These are phyloP conservation scores for Amphirosellinia nigrospora DNA, from an alignment of 495 filamentous ascomycete species.

Conservation along the genomic window DNA sequence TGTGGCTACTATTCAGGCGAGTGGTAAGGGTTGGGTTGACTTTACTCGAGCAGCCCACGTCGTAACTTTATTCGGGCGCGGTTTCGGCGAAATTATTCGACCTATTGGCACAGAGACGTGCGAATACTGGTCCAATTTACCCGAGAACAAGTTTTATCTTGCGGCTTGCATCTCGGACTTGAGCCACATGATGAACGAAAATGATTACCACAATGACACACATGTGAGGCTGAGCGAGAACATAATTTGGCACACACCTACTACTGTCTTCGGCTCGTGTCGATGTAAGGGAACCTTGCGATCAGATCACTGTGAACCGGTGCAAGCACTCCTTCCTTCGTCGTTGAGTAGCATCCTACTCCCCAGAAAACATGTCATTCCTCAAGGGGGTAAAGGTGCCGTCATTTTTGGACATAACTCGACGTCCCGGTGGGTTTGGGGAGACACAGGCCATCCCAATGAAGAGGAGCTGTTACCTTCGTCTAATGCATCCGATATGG, in stretches of 20 bases:
- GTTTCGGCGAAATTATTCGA: conserved; percentile 43
- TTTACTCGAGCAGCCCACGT: conserved; percentile 35
- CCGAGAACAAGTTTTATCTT: conserved; percentile 36
- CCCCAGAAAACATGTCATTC: background rate
- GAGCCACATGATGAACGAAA: background rate
- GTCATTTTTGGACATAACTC: conserved; percentile 30
- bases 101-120: conserved; percentile 28
- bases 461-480: background rate
- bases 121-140: conserved; percentile 26
- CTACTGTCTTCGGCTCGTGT: conserved; percentile 29
- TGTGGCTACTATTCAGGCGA: conserved; percentile 30
- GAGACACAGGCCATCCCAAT: background rate
- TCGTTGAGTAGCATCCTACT: background rate
- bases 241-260: conserved; percentile 29
- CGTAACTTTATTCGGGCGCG: conserved; percentile 41
- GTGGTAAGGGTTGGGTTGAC: conserved; percentile 44
- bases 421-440: conserved; percentile 13
- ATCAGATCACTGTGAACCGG: background rate
- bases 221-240: conserved; percentile 15
- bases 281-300: conserved; percentile 14
- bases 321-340: background rate
- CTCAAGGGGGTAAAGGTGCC: conserved; percentile 12
- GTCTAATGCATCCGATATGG: background rate
- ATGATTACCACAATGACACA: conserved; percentile 30
- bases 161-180: conserved; percentile 16